These are phyloP conservation scores for Leucocoprinus sp. DNA, from an alignment of 768 basidiomycete species.

Conservation along the genomic window DNA sequence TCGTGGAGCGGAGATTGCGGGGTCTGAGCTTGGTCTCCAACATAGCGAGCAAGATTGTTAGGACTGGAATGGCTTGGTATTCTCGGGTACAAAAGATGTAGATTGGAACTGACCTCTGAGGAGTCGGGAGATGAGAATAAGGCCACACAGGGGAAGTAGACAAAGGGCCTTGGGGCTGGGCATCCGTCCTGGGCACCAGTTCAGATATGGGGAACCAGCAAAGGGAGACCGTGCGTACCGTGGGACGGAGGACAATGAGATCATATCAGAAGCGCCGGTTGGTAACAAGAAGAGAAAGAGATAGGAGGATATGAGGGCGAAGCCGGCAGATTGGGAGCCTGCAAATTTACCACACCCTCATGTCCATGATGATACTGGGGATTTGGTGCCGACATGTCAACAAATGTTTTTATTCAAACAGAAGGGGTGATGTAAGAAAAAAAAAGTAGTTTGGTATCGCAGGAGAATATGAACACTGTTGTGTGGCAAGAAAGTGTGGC, in stretches of 20 bases:
- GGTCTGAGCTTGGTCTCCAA: conserved; percentile 5
- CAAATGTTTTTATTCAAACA: background rate
- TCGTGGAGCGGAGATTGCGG: conserved; percentile 14
- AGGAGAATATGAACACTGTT: background rate
- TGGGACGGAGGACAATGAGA: conserved; percentile 10
- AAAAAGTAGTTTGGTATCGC: too few species aligned
- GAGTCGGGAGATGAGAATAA: conserved; percentile 29
- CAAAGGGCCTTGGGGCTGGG: conserved; percentile 12
- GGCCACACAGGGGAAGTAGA: conserved; percentile 19
- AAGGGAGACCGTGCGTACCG: conserved; percentile 5
- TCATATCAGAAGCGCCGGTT: conserved; percentile 10
- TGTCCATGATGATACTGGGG: conserved; percentile 10
- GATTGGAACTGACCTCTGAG: conserved; percentile 21
- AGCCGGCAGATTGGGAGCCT: conserved; percentile 10
- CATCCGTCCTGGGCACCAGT: conserved; percentile 13
- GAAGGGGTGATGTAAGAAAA: background rate
- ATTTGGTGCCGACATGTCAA: conserved; percentile 6
- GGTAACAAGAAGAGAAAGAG: background rate
- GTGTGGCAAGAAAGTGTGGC: background rate
- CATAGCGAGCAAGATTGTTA: conserved; percentile 13
- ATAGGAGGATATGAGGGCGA: background rate
- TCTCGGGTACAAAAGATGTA: background rate
- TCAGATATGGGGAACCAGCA: background rate
- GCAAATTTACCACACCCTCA: conserved; percentile 12
- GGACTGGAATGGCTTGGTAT: conserved; percentile 10